Evolutionary conservation across 164 flowering plant genomes (phyloP).

Genomic region (Brasenia schreberi): DNA sequence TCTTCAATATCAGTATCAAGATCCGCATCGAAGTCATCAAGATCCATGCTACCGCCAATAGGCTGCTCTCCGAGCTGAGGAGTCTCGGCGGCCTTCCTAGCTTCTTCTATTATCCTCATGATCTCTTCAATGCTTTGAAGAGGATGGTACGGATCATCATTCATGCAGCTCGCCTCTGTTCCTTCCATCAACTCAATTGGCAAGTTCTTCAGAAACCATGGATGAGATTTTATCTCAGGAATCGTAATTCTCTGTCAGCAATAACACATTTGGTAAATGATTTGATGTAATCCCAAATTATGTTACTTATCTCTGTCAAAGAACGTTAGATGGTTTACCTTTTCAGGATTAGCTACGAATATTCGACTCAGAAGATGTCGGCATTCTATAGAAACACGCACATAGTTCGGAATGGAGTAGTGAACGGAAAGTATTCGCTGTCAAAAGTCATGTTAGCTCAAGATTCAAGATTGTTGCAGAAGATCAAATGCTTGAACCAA

Average conservation of each 20-base stretch:
- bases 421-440: conserved; percentile 74
- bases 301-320: too few species aligned
- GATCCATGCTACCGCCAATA: conserved; percentile 40
- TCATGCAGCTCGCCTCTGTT: conserved; percentile 21
- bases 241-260: conserved; percentile 57
- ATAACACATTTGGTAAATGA: conserved; percentile 3
- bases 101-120: conserved; percentile 58
- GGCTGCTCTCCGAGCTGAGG: conserved; percentile 14
- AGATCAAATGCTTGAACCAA: too few species aligned
- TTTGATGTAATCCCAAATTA: background rate
- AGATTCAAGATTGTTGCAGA: too few species aligned
- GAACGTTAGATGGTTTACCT: conserved; percentile 17
- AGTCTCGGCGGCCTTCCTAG: conserved; percentile 30
- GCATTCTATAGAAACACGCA: conserved; percentile 56
- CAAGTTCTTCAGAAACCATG: conserved; percentile 72
- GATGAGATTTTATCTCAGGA: conserved; percentile 52
- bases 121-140: conserved; percentile 61
- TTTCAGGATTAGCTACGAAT: conserved; percentile 63
- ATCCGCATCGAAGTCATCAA: conserved; percentile 63
- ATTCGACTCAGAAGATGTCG: conserved; percentile 64
- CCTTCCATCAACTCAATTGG: conserved; percentile 50
- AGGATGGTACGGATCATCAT: conserved; percentile 15
- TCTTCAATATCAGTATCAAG: background rate
- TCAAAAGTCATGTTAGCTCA: background rate
- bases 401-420: conserved; percentile 64